phyloP scores from a whole-genome alignment of 495 filamentous ascomycete genomes.

The Penicillium pancosmium region DNA sequence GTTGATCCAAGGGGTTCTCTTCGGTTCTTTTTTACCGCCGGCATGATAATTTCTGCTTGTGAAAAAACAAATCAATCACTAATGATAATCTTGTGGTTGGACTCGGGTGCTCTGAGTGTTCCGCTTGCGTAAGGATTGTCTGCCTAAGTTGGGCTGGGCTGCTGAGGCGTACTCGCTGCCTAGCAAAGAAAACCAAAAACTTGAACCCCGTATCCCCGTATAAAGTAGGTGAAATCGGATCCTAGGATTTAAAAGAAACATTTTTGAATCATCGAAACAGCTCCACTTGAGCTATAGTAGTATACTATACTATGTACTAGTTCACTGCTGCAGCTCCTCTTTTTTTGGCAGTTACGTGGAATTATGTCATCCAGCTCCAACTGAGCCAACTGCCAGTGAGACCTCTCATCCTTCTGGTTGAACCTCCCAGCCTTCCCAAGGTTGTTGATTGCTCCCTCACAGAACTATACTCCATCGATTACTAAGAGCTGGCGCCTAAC shows the following conservation, averaged over 20 bases:
- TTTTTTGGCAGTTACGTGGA: conserved; percentile 28
- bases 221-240: background rate
- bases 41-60: conserved; percentile 48
- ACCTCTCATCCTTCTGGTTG: conserved; percentile 15
- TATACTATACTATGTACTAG: no score
- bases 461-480: background rate
- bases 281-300: no score
- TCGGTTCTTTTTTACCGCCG: conserved; percentile 93
- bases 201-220: background rate
- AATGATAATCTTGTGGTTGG: background rate
- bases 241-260: no score
- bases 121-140: conserved; percentile 22
- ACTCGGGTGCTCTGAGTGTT: background rate
- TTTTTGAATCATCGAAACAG: no score
- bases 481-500: conserved; percentile 6
- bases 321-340: background rate
- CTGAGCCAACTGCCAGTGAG: background rate
- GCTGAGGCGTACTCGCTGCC: conserved; percentile 2
- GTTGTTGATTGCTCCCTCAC: background rate
- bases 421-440: conserved; percentile 17
- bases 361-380: conserved; percentile 46
- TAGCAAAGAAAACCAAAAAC: no score
- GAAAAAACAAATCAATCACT: background rate
- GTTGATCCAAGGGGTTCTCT: conserved; percentile 77
- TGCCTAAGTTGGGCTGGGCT: conserved; percentile 17